Evolutionary conservation across 2,329 filamentous ascomycete genomes (phyloP), one percentile per base, ranked within the genome.

Genomic region (Pyrenophora teres): DNA sequence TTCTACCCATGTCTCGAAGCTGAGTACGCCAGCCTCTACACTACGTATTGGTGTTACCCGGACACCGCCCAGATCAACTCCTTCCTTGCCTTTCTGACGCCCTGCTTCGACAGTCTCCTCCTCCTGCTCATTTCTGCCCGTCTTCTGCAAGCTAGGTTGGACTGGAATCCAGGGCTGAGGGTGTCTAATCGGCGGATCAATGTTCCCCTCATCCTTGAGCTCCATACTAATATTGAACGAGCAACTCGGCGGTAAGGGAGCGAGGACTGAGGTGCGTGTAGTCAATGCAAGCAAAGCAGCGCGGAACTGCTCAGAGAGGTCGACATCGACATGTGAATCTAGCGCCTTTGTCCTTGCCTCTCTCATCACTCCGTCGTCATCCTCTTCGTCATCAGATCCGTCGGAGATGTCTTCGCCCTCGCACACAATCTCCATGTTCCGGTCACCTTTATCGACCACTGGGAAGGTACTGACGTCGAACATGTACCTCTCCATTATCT

Each of bases 141-240:
- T 70, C 60, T 69, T 71, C 60, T 75, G 74, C 42, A 74, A 33
- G 39, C 76, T 76, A 6, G 80, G 79, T 61, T 85, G 80, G 36
- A 81, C 81, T 9, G 84, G 83, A 48, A 87, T 80, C 84, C 84
- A 87, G 6, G 78, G 76, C 64, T 85, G 81, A 57, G 78, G 76
- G 59, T 86, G 76, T 33, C 69, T 71, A 25, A 79, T 60, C 1
- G 79, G 78, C 25, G 78, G 73, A 33, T 76, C 72, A 25, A 76
- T 78, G 9, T 80, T 73, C 0, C 78, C 79, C 35, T 85, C 79
- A 18, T 87, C 83, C 33, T 82, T 83, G 57, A 92, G 70, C 72
- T 93, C 89, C 35, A 93, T 81, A 0, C 86, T 87, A n/a, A 93
- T 72, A 0, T 88, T 90, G 70, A 89, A 93, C 0, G 87, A 88